Evolutionary conservation across 805 yeast species (phyloP).

Genomic region (Candida xiaguanensis): DNA sequence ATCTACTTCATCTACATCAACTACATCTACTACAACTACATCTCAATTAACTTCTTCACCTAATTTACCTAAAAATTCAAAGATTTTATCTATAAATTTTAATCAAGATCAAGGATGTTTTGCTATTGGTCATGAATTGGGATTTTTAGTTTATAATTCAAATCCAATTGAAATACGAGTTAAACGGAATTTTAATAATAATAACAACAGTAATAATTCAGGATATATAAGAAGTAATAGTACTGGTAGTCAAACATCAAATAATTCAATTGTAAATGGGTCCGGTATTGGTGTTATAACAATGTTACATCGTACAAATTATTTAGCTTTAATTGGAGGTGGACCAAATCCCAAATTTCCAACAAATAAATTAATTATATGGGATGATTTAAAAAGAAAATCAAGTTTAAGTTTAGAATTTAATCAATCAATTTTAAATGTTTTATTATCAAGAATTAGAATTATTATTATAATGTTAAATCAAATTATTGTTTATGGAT

Average conservation of each 20-base stretch:
- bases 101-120: constrained; percentile 92
- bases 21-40: neutral
- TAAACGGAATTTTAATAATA: constrained; percentile 43
- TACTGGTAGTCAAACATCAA: constrained; percentile 3
- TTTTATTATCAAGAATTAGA: constrained; percentile 68
- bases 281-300: constrained; percentile 71
- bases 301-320: constrained; percentile 89
- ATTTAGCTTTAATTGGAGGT: constrained; percentile 86
- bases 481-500: constrained; percentile 72
- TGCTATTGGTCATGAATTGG: constrained; percentile 74
- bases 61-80: constrained; percentile 11
- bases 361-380: constrained; percentile 73
- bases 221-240: constrained; percentile 2
- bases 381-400: constrained; percentile 86
- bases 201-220: neutral
- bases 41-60: constrained; percentile 1
- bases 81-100: constrained; percentile 55
- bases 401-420: constrained; percentile 74
- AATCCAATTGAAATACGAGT: constrained; percentile 82
- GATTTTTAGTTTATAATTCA: constrained; percentile 81
- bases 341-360: constrained; percentile 79
- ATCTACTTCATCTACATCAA: constrained; percentile 1
- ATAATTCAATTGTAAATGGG: constrained; percentile 13
- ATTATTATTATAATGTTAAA: constrained; percentile 69
- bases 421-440: constrained; percentile 68